phyloP scores from a whole-genome alignment of 2,329 filamentous ascomycete species.

The Aphanoascus verrucosus region DNA sequence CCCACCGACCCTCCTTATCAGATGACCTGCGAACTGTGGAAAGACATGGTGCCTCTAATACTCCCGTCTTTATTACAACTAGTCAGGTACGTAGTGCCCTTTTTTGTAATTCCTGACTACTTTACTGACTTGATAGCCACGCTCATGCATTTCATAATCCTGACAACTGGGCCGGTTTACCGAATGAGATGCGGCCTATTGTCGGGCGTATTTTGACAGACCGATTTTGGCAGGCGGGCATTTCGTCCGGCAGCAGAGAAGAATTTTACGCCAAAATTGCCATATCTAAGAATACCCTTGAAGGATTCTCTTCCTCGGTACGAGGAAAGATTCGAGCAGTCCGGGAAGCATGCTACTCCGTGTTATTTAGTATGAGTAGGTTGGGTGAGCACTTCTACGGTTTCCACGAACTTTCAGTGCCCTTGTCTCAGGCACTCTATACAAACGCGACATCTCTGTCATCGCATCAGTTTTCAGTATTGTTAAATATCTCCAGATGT shows the following conservation, averaged over 20 bases:
- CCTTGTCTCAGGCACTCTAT: constrained; percentile 75
- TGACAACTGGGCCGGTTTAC: constrained; percentile 67
- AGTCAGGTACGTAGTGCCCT: constrained; percentile 45
- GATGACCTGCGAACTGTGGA: constrained; percentile 72
- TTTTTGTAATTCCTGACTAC: not conserved
- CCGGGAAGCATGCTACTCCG: constrained; percentile 85
- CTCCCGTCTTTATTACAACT: constrained; percentile 80
- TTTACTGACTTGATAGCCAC: constrained; percentile 44
- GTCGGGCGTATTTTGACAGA: constrained; percentile 80
- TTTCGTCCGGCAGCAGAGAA: constrained; percentile 88
- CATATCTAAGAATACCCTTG: constrained; percentile 76
- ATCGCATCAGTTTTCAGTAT: constrained; percentile 85
- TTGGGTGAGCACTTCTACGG: constrained; percentile 84
- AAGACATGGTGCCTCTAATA: constrained; percentile 66
- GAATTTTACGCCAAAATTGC: constrained; percentile 91
- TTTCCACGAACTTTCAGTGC: constrained; percentile 69
- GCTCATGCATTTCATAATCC: constrained; percentile 87
- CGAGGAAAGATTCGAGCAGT: constrained; percentile 80
- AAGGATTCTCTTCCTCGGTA: constrained; percentile 88
- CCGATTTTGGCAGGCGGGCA: constrained; percentile 96
- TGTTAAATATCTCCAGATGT: constrained; percentile 78
- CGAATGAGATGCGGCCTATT: constrained; percentile 62
- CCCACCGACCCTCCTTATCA: constrained; percentile 62
- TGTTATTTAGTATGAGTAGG: constrained; percentile 85
- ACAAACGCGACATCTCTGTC: constrained; percentile 71